Evolutionary conservation across 192 early-diverging fungal species (phyloP).

Genomic region (Kickxella alabastrina): DNA sequence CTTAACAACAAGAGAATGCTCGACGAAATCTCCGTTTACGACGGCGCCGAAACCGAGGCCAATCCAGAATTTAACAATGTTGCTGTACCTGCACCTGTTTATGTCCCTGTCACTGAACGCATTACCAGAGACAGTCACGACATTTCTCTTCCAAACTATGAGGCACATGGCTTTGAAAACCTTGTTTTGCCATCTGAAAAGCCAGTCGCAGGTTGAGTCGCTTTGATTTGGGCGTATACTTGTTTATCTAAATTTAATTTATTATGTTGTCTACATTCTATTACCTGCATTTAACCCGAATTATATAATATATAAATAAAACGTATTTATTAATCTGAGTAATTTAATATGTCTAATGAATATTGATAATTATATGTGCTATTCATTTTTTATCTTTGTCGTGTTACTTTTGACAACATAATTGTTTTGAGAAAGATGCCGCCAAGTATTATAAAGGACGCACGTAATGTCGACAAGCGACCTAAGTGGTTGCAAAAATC

Average conservation of each 20-base stretch:
- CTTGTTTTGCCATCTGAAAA: neutral
- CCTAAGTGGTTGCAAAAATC: too few species aligned
- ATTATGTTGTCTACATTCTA: slow-evolving; percentile 1
- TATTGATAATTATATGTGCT: neutral
- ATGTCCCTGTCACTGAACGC: neutral
- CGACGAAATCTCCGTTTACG: slow-evolving; percentile 6
- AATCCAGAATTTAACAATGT: too few species aligned
- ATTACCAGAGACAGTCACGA: neutral
- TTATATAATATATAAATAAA: neutral
- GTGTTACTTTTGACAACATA: too few species aligned
- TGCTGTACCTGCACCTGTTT: neutral
- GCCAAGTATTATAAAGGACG: too few species aligned
- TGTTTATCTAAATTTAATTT: too few species aligned
- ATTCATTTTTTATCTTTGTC: too few species aligned
- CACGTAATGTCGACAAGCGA: too few species aligned
- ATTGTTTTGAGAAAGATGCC: too few species aligned
- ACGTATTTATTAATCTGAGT: neutral
- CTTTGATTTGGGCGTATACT: too few species aligned
- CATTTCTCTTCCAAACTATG: neutral
- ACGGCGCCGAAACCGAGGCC: neutral
- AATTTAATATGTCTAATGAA: neutral
- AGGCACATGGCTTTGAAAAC: neutral
- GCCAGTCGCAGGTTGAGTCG: too few species aligned
- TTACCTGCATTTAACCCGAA: neutral
- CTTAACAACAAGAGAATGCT: slow-evolving; percentile 37